A percentile compares a stretch with the other conserved stretches of the same genome.
phyloP scores from a whole-genome alignment of 2,329 filamentous ascomycete genomes.

The Aspergillus pseudoviridinutans region DNA sequence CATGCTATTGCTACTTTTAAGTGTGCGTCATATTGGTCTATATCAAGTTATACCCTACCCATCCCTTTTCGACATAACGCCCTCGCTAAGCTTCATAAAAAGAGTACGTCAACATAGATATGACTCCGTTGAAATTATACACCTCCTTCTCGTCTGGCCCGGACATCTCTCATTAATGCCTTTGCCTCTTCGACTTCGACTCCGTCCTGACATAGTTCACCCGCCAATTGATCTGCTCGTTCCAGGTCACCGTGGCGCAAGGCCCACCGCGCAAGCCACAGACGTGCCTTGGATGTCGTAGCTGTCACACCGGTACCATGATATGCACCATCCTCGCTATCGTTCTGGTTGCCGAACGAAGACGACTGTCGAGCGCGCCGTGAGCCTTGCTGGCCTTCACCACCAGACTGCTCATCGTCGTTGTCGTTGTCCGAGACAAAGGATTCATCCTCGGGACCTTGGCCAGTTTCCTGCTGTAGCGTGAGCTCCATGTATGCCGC shows the following conservation, averaged over 20 bases:
- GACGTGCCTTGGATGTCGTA: conserved; percentile 83
- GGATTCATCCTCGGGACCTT: conserved; percentile 37
- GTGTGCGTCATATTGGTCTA: not conserved
- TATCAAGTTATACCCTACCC: not conserved
- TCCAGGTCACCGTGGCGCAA: conserved; percentile 71
- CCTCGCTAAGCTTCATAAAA: not conserved
- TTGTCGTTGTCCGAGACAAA: conserved; percentile 32
- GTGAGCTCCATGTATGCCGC: conserved; percentile 95
- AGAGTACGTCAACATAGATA: not conserved
- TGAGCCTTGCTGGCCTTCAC: conserved; percentile 45
- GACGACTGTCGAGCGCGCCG: conserved; percentile 26
- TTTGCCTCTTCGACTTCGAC: conserved; percentile 97
- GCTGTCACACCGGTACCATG: conserved; percentile 77
- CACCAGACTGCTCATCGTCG: conserved; percentile 30
- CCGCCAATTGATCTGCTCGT: conserved; percentile 74
- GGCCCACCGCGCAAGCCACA: conserved; percentile 87
- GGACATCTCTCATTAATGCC: conserved; percentile 80
- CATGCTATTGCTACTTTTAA: no score
- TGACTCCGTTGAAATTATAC: conserved; percentile 7
- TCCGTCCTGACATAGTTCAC: conserved; percentile 91
- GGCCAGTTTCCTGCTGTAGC: conserved; percentile 83
- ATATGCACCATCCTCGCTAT: conserved; percentile 39
- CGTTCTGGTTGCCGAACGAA: conserved; percentile 21
- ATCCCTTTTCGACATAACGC: not conserved
- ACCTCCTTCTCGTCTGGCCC: conserved; percentile 63